Evolutionary conservation across 768 basidiomycete species (phyloP).

Genomic region (Steccherinum ochraceum): DNA sequence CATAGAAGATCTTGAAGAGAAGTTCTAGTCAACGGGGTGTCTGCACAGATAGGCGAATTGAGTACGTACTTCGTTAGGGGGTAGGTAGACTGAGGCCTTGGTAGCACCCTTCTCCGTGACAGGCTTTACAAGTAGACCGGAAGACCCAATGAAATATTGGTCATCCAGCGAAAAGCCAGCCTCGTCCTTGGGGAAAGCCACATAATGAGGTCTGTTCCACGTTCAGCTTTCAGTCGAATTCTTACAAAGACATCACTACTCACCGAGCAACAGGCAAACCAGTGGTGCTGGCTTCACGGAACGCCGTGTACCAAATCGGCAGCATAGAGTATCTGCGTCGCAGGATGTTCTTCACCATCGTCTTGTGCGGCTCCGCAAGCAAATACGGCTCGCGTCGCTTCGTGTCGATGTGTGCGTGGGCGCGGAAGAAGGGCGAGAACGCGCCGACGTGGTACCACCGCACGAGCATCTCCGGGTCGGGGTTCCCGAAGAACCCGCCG

Average conservation of each 20-base stretch:
- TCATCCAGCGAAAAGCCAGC: conserved; percentile 87
- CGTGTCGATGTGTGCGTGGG: conserved; percentile 96
- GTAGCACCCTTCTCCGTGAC: conserved; percentile 69
- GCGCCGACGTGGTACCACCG: conserved; percentile 96
- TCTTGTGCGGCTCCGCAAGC: conserved; percentile 83
- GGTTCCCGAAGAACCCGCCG: conserved; percentile 98
- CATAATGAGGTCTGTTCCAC: conserved; percentile 79
- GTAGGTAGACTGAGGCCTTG: conserved; percentile 72
- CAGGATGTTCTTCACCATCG: conserved; percentile 71
- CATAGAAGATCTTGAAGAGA: conserved; percentile 75
- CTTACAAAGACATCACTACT: conserved; percentile 16
- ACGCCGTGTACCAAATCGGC: conserved; percentile 97
- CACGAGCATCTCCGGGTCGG: conserved; percentile 88
- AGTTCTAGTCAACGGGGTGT: not conserved
- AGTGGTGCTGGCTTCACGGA: conserved; percentile 77
- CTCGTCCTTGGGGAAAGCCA: conserved; percentile 86
- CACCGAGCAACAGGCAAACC: conserved; percentile 84
- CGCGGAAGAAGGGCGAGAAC: conserved; percentile 97
- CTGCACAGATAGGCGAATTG: too few species aligned
- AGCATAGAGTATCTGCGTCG: conserved; percentile 81
- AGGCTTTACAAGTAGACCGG: conserved; percentile 89
- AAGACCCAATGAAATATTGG: conserved; percentile 86
- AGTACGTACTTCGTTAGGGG: too few species aligned
- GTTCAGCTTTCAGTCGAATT: not conserved
- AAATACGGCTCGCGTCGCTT: conserved; percentile 96